Percentiles rank a stretch among this genome's conserved stretches.
Conservation (phyloP, 2,329 filamentous ascomycete genomes). For the Penicillium sp. region DNA sequence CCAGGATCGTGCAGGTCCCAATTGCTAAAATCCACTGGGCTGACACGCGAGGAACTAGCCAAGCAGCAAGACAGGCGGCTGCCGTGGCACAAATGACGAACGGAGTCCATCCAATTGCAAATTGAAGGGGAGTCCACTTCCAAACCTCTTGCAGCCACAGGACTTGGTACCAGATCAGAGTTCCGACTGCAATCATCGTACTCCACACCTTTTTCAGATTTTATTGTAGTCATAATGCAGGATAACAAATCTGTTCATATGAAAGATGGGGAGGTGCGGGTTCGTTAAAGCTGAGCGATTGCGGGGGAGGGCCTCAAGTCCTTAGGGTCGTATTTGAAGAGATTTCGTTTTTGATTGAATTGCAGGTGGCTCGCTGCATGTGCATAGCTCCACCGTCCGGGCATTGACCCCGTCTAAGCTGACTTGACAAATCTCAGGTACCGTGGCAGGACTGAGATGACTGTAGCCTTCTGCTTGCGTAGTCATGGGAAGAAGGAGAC, state of each 20-base stretch:
- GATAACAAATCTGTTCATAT: neutral
- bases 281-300: neutral
- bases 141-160: constrained; percentile 48
- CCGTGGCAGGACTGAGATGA: neutral
- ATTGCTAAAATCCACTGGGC: constrained; percentile 51
- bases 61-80: constrained; percentile 44
- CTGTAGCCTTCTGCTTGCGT: neutral
- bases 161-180: constrained; percentile 50
- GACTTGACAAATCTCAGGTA: neutral
- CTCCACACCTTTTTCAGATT: neutral
- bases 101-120: constrained; percentile 42
- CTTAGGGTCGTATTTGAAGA: neutral
- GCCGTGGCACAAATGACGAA: constrained; percentile 41
- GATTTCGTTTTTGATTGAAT: neutral
- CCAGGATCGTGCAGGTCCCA: constrained; percentile 35
- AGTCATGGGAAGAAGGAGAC: no score
- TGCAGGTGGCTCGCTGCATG: neutral
- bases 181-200: constrained; percentile 37
- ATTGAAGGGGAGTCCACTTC: constrained; percentile 41
- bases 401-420: neutral
- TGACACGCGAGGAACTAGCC: constrained; percentile 47
- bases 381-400: neutral
- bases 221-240: neutral
- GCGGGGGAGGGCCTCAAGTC: neutral
- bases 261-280: neutral